Percentiles rank a stretch among this genome's conserved stretches.
phyloP scores from a whole-genome alignment of 331 rosid genomes.

The Quercus lobata region DNA sequence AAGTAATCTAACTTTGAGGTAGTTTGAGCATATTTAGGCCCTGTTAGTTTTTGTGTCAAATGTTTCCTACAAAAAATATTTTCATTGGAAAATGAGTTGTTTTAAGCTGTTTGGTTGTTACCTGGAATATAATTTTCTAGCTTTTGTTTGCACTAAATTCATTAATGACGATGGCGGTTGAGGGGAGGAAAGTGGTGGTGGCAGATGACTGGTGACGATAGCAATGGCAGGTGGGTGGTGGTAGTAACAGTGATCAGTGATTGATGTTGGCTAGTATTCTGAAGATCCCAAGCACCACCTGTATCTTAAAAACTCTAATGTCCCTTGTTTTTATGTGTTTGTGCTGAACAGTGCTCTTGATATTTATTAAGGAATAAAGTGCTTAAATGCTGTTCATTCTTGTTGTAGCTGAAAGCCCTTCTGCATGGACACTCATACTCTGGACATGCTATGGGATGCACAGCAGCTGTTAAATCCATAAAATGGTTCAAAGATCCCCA shows the following conservation, averaged over 20 bases:
- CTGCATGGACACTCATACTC: slow-evolving; percentile 95
- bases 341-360: slow-evolving; percentile 18
- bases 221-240: too few relatives aligned
- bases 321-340: slow-evolving; percentile 3
- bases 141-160: too few relatives aligned
- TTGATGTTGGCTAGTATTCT: neutral
- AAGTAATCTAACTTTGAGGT: neutral
- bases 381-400: slow-evolving; percentile 24
- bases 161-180: too few relatives aligned
- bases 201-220: too few relatives aligned
- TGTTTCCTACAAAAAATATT: too few relatives aligned
- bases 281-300: neutral
- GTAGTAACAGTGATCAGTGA: too few relatives aligned
- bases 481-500: slow-evolving; percentile 83
- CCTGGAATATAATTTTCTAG: too few relatives aligned
- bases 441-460: slow-evolving; percentile 94
- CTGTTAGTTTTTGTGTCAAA: too few relatives aligned
- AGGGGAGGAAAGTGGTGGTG: too few relatives aligned
- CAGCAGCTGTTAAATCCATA: slow-evolving; percentile 82
- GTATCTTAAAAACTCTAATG: neutral
- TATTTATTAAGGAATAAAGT: slow-evolving; percentile 13
- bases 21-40: neutral
- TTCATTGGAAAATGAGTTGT: too few relatives aligned
- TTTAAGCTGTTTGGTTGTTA: too few relatives aligned
- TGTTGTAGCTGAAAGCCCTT: slow-evolving; percentile 76